Base-by-base conservation (phyloP, 83 land plant species). In the Picea mariana region DNA sequence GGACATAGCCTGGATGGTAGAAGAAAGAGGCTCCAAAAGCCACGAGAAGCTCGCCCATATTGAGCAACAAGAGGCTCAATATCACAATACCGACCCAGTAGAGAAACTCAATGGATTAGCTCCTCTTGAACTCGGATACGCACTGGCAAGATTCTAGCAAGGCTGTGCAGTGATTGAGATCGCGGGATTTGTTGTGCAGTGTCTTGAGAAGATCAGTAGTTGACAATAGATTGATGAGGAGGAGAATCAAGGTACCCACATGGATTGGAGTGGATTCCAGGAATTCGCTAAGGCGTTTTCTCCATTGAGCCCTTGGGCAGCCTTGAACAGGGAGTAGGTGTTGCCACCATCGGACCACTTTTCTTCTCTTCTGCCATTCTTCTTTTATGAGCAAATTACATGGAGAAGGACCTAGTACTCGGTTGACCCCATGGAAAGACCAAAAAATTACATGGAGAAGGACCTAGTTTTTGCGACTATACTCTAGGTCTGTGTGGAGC, bases 201-300 rank as follows among this genome's bases (percentile, higher is more conserved):
- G 85, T 87, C 82, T 79, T 79, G 31, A 87, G 85, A 15, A 92
- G 82, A 68, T 89, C 88, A 18, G 84, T 58, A 47, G 83, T 82
- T 82, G 89, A 75, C 16, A 83, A 61, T 26, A 92, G 88, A 83
- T 89, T 88, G 13, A 88, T 27, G n/a, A 89, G 78, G 69, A 92
- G 88, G 18, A 92, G 75, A 3, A 9, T 60, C 40, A 89, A 83
- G 77, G 86, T 58, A 75, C 81, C 1, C 44, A 68, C 20, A 61
- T 84, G 94, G 63, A 75, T 86, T 1, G 80, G 69, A 11, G 86
- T 87, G 64, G 94, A 89, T 55, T 38, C 40, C 40, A 38, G 0
- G 40, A 38, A 38, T 3, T 38, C 40, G 0, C 40, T 5, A 38
- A 38, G 40, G 40, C 40, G 5, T 38, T 38, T 38, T 38, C 40